A percentile compares a stretch with the other conserved stretches of the same genome.
Conservation (phyloP, 139 green algal genomes). For the Micromonas commoda region DNA sequence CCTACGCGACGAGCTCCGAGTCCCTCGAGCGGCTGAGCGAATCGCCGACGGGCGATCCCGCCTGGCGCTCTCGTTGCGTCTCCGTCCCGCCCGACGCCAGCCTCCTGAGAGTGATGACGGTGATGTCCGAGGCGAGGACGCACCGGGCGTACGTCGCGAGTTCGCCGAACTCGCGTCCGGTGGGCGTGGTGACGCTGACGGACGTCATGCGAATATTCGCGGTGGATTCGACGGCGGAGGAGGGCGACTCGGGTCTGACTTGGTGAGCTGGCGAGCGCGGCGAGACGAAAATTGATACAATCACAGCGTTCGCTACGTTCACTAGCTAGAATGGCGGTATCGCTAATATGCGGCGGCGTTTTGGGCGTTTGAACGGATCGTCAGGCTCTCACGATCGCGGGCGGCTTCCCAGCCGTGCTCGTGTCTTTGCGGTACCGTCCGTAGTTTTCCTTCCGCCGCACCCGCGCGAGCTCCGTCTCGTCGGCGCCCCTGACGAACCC, state of each 20-base stretch:
- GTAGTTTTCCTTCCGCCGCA: not conserved
- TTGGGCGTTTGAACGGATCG: too few species aligned
- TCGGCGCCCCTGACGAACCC: not conserved
- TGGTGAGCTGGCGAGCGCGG: not conserved
- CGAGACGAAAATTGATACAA: too few species aligned
- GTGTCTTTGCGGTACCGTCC: not conserved
- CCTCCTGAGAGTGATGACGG: not conserved
- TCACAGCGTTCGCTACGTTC: too few species aligned
- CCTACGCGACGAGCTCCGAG: too few species aligned
- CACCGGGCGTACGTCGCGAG: not conserved
- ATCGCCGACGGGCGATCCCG: not conserved
- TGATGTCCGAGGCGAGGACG: not conserved
- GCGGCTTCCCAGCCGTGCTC: too few species aligned
- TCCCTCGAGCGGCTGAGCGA: not conserved
- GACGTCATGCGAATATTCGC: not conserved
- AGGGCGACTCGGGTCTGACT: not conserved
- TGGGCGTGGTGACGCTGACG: not conserved
- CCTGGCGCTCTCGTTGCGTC: not conserved
- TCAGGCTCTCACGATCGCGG: too few species aligned
- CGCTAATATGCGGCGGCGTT: too few species aligned
- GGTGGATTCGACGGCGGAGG: not conserved
- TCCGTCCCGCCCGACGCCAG: not conserved
- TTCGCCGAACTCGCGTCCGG: not conserved
- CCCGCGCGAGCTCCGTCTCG: not conserved
- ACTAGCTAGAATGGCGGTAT: too few species aligned